phyloP scores from a whole-genome alignment of 805 yeast species.

The Cyberlindnera saturnus region DNA sequence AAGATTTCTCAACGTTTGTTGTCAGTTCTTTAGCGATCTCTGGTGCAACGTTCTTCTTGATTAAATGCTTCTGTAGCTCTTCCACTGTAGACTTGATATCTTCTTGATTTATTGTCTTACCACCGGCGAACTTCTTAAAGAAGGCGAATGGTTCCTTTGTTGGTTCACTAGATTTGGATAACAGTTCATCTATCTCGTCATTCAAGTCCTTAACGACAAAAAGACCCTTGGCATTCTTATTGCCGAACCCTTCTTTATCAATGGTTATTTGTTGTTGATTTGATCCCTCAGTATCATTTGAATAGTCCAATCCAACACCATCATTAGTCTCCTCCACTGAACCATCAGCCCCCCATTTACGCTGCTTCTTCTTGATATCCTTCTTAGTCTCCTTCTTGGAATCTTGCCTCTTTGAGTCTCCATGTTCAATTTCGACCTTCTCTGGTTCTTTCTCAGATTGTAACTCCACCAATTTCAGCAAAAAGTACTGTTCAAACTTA shows the following conservation, averaged over 20 bases:
- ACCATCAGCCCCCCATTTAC: slow-evolving; percentile 70
- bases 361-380: slow-evolving; percentile 32
- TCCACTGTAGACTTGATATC: slow-evolving; percentile 62
- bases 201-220: slow-evolving; percentile 61
- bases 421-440: slow-evolving; percentile 1
- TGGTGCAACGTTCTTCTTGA: slow-evolving; percentile 86
- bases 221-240: slow-evolving; percentile 44
- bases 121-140: slow-evolving; percentile 58
- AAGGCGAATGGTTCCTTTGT: slow-evolving; percentile 47
- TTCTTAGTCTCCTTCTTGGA: slow-evolving; percentile 1
- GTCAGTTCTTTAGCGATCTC: slow-evolving; percentile 74
- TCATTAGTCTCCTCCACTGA: slow-evolving; percentile 34
- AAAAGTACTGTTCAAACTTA: slow-evolving; percentile 34
- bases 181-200: slow-evolving; percentile 39
- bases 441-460: slow-evolving; percentile 6
- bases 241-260: slow-evolving; percentile 32
- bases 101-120: slow-evolving; percentile 54
- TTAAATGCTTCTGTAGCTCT: slow-evolving; percentile 67
- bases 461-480: slow-evolving; percentile 28
- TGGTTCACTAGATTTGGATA: slow-evolving; percentile 25
- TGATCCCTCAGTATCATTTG: slow-evolving; percentile 24
- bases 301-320: slow-evolving; percentile 49
- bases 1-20: slow-evolving; percentile 58
- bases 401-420: slow-evolving; percentile 11
- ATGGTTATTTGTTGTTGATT: slow-evolving; percentile 11